phyloP scores from a whole-genome alignment of 257 asterid genomes.

The Solanum pinnatisectum region DNA sequence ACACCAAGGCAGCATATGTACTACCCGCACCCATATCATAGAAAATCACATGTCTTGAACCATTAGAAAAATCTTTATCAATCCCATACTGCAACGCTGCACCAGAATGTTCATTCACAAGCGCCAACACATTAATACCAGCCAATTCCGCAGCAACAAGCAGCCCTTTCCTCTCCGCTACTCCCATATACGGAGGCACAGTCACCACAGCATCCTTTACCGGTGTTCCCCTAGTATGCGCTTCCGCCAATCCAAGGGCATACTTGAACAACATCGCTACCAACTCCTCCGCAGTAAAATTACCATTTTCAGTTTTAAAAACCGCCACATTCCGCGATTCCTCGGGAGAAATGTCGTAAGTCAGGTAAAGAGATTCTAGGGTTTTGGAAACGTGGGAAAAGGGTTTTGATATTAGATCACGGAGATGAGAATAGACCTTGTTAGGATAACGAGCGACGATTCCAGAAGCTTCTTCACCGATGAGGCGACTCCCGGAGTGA shows the following conservation, averaged over 20 bases:
- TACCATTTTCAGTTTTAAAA: slow-evolving; percentile 33
- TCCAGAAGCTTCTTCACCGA: slow-evolving; percentile 82
- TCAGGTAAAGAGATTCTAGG: slow-evolving; percentile 37
- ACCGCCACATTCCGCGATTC: slow-evolving; percentile 38
- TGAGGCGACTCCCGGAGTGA: slow-evolving; percentile 56
- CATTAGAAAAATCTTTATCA: slow-evolving; percentile 88
- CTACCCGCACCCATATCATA: slow-evolving; percentile 96
- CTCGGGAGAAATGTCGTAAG: slow-evolving; percentile 35
- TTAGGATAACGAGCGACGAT: slow-evolving; percentile 84
- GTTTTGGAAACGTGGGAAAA: slow-evolving; percentile 19
- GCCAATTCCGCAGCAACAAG: slow-evolving; percentile 89
- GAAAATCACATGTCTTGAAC: slow-evolving; percentile 75
- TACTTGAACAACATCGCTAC: slow-evolving; percentile 81
- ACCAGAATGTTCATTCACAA: slow-evolving; percentile 88
- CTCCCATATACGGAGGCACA: slow-evolving; percentile 84
- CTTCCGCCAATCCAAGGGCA: slow-evolving; percentile 64
- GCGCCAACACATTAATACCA: slow-evolving; percentile 79
- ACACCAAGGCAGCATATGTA: slow-evolving; percentile 90
- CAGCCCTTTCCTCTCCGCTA: slow-evolving; percentile 71
- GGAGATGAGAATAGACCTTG: slow-evolving; percentile 67
- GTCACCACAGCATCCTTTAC: slow-evolving; percentile 87
- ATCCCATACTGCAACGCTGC: slow-evolving; percentile 99
- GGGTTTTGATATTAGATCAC: slow-evolving; percentile 60
- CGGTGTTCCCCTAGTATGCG: slow-evolving; percentile 42
- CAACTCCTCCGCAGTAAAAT: slow-evolving; percentile 77